Evolutionary conservation across 2,329 filamentous ascomycete species (phyloP), one percentile per base, ranked within the genome.

Genomic region (Amylocarpus encephaloides): DNA sequence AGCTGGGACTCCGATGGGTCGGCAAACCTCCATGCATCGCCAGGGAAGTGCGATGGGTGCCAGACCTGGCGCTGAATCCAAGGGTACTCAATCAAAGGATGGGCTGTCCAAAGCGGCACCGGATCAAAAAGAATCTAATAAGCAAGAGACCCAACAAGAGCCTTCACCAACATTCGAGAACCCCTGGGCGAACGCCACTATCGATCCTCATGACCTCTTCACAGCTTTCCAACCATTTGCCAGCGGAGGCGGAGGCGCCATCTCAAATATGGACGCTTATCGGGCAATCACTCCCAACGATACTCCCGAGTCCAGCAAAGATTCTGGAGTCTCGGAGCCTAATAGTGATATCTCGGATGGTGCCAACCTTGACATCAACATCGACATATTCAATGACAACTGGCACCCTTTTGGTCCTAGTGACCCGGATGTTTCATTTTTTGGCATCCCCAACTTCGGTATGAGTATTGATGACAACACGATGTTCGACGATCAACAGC

Each of bases 221-320:
- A 64, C 67, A 22, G 62, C 62, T 13, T 66, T 78, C 13, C 64
- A 67, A 16, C 63, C 65, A 2, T 65, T 75, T 5, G 73, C 75
- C 35, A 56, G 61, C 59, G 50, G 68, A 62, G 70, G 68, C 32
- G 67, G 68, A 9, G 78, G 73, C 15, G 70, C 76, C 2, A 74
- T 80, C 48, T 71, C 71, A 11, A 77, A 83, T 54, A 72, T 77
- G 62, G 71, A 66, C 48, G 67, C 77, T 7, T 81, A 79, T 59
- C 73, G 75, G 16, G 73, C 76, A 1, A 67, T 77, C 50, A 80
- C 80, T 19, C 79, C 80, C 0, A 80, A 82, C 52, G 79, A 83
- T 60, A 84, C 81, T 6, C 81, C 80, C 0, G 80, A 83, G 57
- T 83, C 80, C 2, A 78, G 72, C 64, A 81, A 82, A 63, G 79